These are phyloP conservation scores for Marasmius fiardii DNA, from an alignment of 1,284 basidiomycete species.

Conservation along the genomic window DNA sequence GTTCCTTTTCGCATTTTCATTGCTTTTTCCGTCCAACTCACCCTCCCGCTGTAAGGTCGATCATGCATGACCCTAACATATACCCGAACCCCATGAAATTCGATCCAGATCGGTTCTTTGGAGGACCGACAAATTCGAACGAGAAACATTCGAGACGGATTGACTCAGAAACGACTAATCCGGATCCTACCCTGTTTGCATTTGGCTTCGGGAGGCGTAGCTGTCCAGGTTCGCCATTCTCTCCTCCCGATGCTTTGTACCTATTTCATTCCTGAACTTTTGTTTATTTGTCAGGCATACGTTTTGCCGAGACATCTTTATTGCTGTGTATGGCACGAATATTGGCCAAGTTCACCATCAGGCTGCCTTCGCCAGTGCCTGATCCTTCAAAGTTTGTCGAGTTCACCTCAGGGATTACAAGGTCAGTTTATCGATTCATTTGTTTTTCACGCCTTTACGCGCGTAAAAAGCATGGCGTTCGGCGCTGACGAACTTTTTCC, in stretches of 20 bases:
- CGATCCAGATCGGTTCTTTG: constrained; percentile 38
- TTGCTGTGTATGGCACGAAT: constrained; percentile 37
- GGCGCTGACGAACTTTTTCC: neutral
- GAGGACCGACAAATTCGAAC: neutral
- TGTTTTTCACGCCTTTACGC: neutral
- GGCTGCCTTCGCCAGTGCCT: constrained; percentile 18
- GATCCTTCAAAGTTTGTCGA: constrained; percentile 22
- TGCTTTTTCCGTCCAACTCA: neutral
- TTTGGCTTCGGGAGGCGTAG: constrained; percentile 45
- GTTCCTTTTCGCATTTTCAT: neutral
- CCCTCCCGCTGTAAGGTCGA: constrained; percentile 32
- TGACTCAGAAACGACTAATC: constrained; percentile 19
- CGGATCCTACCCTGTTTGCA: constrained; percentile 29
- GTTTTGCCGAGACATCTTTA: constrained; percentile 38
- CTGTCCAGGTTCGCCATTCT: constrained; percentile 34
- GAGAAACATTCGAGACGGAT: neutral
- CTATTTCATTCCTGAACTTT: neutral
- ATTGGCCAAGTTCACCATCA: constrained; percentile 31
- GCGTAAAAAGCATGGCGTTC: neutral
- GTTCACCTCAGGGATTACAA: constrained; percentile 39
- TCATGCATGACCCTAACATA: constrained; percentile 37
- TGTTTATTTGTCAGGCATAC: constrained; percentile 25
- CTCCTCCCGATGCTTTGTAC: neutral
- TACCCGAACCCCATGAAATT: constrained; percentile 43
- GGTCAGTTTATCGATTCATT: constrained; percentile 22